Percentiles rank a stretch among this genome's conserved stretches.
Conservation (phyloP, 345 rosid species). For the Citrus inodora region DNA sequence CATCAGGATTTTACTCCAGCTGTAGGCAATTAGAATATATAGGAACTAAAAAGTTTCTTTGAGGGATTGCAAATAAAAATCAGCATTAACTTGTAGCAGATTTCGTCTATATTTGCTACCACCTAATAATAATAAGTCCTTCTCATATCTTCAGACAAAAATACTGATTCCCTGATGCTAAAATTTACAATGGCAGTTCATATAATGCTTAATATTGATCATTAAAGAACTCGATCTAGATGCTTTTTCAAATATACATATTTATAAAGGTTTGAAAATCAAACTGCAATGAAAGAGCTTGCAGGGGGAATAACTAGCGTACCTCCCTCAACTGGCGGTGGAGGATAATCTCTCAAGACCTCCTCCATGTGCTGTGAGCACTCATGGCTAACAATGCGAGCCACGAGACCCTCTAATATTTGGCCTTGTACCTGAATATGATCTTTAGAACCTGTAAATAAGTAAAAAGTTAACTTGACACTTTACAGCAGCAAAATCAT, state of each 20-base stretch:
- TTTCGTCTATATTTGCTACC: not conserved
- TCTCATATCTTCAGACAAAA: not conserved
- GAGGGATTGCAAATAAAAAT: not conserved
- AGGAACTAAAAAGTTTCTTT: not conserved
- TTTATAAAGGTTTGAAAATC: not conserved
- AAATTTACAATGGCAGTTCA: not conserved
- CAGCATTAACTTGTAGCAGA: too few species aligned
- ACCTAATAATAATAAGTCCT: not conserved
- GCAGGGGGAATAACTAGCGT: not conserved
- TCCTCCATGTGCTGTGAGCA: slow-evolving; percentile 77
- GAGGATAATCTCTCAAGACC: slow-evolving; percentile 65
- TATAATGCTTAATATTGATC: not conserved
- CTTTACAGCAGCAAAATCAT: slow-evolving; percentile 1
- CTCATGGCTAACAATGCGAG: slow-evolving; percentile 78
- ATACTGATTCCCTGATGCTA: not conserved
- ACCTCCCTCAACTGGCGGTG: slow-evolving; percentile 71
- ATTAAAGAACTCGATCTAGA: not conserved
- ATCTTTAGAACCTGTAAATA: slow-evolving; percentile 68
- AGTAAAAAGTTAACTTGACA: slow-evolving; percentile 7
- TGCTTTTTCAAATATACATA: not conserved
- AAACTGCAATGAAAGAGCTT: not conserved
- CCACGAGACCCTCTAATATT: slow-evolving; percentile 98
- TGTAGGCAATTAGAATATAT: not conserved
- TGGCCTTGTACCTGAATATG: slow-evolving; percentile 88
- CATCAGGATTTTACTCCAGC: not conserved